These are phyloP conservation scores for Candida boleticola DNA, from an alignment of 805 yeast genomes.

Conservation along the genomic window DNA sequence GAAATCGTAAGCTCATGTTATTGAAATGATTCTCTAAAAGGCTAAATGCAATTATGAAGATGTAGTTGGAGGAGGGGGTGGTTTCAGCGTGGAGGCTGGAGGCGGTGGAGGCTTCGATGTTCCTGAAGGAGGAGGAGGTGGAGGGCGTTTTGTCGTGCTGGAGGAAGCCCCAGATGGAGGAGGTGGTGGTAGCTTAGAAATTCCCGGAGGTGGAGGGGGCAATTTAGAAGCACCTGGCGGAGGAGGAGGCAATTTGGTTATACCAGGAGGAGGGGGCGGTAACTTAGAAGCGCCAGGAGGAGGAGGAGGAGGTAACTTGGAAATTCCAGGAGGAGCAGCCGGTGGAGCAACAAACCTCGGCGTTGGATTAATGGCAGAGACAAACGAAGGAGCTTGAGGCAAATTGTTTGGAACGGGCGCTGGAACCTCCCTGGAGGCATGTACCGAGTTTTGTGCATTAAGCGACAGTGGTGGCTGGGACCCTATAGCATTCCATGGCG, in stretches of 20 bases:
- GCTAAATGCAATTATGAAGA: too few species aligned
- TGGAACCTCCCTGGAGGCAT: too few species aligned
- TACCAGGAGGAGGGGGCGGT: constrained; percentile 3
- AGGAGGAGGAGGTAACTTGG: not conserved
- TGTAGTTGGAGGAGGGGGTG: not conserved
- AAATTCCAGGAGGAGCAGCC: not conserved
- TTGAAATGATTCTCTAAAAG: too few species aligned
- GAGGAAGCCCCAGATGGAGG: too few species aligned
- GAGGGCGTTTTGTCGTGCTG: too few species aligned
- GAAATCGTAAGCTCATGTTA: too few species aligned
- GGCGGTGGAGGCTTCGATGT: not conserved
- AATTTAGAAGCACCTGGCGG: not conserved
- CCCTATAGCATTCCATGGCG: too few species aligned
- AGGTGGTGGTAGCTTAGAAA: not conserved
- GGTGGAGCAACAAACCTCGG: not conserved
- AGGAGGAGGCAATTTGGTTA: not conserved
- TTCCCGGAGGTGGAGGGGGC: constrained; percentile 2
- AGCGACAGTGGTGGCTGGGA: too few species aligned
- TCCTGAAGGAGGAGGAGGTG: not conserved
- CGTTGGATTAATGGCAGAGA: not conserved
- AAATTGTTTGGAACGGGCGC: too few species aligned
- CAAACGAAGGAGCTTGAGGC: not conserved
- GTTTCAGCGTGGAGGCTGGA: not conserved
- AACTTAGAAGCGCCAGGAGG: not conserved
- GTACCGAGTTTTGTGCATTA: too few species aligned